Evolutionary conservation across 441 rosid species (phyloP), one percentile per base, ranked within the genome.

Genomic region (Adansonia rubrostipa): DNA sequence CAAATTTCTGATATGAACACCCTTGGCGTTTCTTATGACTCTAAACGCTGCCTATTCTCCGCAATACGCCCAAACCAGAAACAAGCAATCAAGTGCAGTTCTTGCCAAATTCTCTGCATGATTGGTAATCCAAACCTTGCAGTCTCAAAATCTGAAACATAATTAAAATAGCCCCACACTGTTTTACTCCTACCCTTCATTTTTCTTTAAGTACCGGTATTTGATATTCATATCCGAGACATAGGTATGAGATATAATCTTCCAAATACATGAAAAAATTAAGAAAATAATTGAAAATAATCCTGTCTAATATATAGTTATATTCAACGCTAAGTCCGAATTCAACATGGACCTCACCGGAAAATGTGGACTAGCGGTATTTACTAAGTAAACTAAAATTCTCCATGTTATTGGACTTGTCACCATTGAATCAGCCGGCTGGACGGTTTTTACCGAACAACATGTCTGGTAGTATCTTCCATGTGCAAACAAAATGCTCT

Each of bases 351-450:
- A 24, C 28, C 28, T 24, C 28, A 24, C 28, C 28, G 68, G 17
- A 9, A 45, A 44, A 45, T 8, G n/a, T 15, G 50, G 17, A 24
- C 15, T n/a, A n/a, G 53, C 71, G 9, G 19, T 57, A 24, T 15
- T 11, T 15, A 2, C 11, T 9, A 44, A 15, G 9, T 8, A 58
- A 6, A 11, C 20, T 28, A 4, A 58, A 6, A 48, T 24, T 73
- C 11, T 13, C 45, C 66, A 40, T 22, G 15, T 53, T 50, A 76
- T 51, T 53, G 47, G 74, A 71, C 54, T 54, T 63, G 51, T 50
- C 73, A 28, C 50, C 63, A 7, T 15, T n/a, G 69, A 53, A 70
- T 33, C 40, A 48, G 77, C 80, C 80, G 80, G 76, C 81, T 1
- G 74, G 84, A 9, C 81, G 81, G 80, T 58, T 69, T 70, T 69